A percentile compares a stretch with the other conserved stretches of the same genome.
These are phyloP conservation scores for Pyrenochaeta sp. DNA, from an alignment of 2,329 filamentous ascomycete species.

Conservation along the genomic window DNA sequence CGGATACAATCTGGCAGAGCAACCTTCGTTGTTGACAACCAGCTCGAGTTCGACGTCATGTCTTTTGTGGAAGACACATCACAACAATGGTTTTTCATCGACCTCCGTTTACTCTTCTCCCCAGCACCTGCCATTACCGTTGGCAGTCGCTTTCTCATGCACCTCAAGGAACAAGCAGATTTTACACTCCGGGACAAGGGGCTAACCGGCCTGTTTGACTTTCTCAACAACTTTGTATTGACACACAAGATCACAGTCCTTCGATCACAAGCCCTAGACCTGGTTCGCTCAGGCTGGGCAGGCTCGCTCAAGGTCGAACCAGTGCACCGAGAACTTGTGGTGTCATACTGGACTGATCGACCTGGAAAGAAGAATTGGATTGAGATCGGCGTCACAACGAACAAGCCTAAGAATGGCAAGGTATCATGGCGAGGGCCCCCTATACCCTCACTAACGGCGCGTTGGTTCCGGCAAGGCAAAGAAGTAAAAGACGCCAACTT, in stretches of 20 bases:
- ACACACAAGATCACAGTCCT: constrained; percentile 90
- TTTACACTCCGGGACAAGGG: constrained; percentile 72
- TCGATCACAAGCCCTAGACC: constrained; percentile 74
- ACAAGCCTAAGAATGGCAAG: constrained; percentile 51
- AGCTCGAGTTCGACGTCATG: constrained; percentile 93
- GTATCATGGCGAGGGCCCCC: constrained; percentile 43
- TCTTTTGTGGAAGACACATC: constrained; percentile 84
- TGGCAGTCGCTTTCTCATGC: constrained; percentile 65
- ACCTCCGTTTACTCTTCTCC: constrained; percentile 82
- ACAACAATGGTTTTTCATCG: constrained; percentile 92
- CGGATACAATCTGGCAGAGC: constrained; percentile 84
- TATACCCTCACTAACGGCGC: constrained; percentile 60
- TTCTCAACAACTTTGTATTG: constrained; percentile 85
- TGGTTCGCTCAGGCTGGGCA: constrained; percentile 77
- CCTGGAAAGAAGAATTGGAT: constrained; percentile 85
- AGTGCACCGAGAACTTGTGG: constrained; percentile 79
- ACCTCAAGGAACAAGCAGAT: constrained; percentile 77
- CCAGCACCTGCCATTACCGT: constrained; percentile 69
- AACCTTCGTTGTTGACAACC: constrained; percentile 81
- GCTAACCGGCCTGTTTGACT: constrained; percentile 80
- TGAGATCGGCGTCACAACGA: constrained; percentile 80
- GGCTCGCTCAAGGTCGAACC: constrained; percentile 79
- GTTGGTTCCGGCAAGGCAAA: constrained; percentile 86
- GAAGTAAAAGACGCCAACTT: constrained; percentile 76
- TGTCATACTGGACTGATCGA: constrained; percentile 88